phyloP scores from a whole-genome alignment of 495 filamentous ascomycete genomes.

The Aspergillus mulundensis region DNA sequence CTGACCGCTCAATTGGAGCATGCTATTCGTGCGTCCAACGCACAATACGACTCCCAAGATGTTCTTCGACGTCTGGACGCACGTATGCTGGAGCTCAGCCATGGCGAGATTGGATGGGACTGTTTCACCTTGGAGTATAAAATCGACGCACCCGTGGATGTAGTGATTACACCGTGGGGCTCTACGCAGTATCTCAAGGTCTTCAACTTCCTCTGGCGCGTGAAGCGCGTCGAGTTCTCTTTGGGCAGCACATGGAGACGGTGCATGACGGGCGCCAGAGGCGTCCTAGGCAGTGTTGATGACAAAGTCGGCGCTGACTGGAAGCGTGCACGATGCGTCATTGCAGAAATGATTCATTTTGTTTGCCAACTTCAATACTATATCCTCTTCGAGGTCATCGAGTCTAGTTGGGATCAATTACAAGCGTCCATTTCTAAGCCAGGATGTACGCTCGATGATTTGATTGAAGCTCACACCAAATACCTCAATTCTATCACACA shows the following conservation, averaged over 20 bases:
- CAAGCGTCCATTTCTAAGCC: conserved; percentile 75
- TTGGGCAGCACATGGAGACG: conserved; percentile 88
- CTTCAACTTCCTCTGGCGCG: conserved; percentile 98
- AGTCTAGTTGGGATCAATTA: conserved; percentile 85
- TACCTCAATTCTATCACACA: conserved; percentile 94
- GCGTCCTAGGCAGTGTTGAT: conserved; percentile 80
- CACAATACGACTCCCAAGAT: conserved; percentile 91
- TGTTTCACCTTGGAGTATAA: conserved; percentile 99
- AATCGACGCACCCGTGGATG: conserved; percentile 94
- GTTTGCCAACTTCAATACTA: conserved; percentile 97
- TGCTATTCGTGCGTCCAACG: conserved; percentile 94
- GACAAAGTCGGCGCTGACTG: conserved; percentile 75
- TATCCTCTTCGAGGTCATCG: conserved; percentile 98
- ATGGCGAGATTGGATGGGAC: conserved; percentile 98
- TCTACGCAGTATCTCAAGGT: conserved; percentile 96
- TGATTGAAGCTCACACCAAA: conserved; percentile 84
- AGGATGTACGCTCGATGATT: conserved; percentile 86
- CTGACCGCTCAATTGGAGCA: conserved; percentile 96
- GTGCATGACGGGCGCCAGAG: conserved; percentile 91
- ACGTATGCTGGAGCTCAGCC: conserved; percentile 89
- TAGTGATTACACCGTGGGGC: conserved; percentile 92
- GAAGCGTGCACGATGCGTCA: conserved; percentile 80
- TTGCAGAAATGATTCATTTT: conserved; percentile 98
- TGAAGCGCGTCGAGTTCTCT: conserved; percentile 96
- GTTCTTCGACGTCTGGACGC: conserved; percentile 90